Base-by-base conservation (phyloP, 495 filamentous ascomycete species). In the Sordaria brevicollis region DNA sequence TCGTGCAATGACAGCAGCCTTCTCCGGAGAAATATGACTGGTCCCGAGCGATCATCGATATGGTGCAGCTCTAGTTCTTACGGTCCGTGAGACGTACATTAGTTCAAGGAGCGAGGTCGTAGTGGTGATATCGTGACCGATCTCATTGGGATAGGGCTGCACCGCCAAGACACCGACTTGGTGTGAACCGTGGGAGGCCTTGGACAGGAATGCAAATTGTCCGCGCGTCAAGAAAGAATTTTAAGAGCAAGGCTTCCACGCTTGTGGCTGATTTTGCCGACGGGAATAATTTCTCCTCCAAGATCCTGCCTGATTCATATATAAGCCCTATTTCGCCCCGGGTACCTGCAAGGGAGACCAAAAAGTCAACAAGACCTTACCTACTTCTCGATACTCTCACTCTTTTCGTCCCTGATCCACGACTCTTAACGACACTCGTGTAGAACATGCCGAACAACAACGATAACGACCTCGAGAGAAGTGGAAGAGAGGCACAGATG, bases 391-490 rank as follows among this genome's bases (percentile, higher is more conserved):
- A 29, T 25, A 62, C 11, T 62, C 33, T 13, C 49, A 1, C 33
- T 29, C 33, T 29, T 17, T 6, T 31, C 21, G 49, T 31, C 25
- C 49, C 21, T 62, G 25, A 15, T 31, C 29, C 31, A 19, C 8
- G 36, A 17, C n/a, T 35, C 17, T n/a, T 33, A 10, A 15, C n/a
- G 1, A 35, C 31, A 33, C 29, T 33, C 8, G 34, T n/a, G n/a
- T n/a, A 33, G 39, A 67, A 41, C 5, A 74, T 74, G 73, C n/a
- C 43, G 15, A 17, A 33, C 29, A 33, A 70, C 36, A 57, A 65
- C 41, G 38, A 69, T 36, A 29, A 25, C 66, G 35, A 65, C 65
- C 25, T 70, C n/a, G 57, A 72, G 10, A 66, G 35, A 36, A 13
- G 35, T 19, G 65, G 62, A 15, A 25, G 36, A 21, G 35, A 31